Evolutionary conservation across 306 rosid species (phyloP).

Genomic region (Cucurbita moschata): DNA sequence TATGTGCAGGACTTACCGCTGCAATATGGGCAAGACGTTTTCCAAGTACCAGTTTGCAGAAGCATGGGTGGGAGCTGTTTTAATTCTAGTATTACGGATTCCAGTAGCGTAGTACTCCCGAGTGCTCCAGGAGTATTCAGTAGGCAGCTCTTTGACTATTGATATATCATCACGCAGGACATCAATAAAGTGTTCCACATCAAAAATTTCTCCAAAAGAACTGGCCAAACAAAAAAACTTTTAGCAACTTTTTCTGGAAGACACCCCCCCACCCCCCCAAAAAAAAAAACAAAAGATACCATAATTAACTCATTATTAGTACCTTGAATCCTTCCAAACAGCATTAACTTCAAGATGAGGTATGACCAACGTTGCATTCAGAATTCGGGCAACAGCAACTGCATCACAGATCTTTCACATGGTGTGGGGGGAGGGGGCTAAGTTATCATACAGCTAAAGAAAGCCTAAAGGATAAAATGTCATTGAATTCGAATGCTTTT

Average conservation of each 20-base stretch:
- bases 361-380: slow-evolving; percentile 84
- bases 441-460: neutral
- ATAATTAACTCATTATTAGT: slow-evolving; percentile 10
- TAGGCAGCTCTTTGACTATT: slow-evolving; percentile 66
- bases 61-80: slow-evolving; percentile 74
- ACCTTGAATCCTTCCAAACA: slow-evolving; percentile 94
- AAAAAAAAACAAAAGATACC: neutral
- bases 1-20: slow-evolving; percentile 37
- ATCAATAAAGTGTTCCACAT: slow-evolving; percentile 76
- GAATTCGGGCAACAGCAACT: slow-evolving; percentile 86
- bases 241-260: neutral
- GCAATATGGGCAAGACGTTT: slow-evolving; percentile 69
- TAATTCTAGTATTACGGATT: slow-evolving; percentile 69
- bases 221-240: slow-evolving; percentile 28
- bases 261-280: neutral
- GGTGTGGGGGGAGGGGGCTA: neutral
- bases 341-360: slow-evolving; percentile 92
- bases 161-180: slow-evolving; percentile 58
- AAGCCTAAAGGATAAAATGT: neutral
- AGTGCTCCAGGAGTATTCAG: slow-evolving; percentile 71
- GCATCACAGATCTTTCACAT: slow-evolving; percentile 78
- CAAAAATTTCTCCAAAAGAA: slow-evolving; percentile 79
- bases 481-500: neutral
- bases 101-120: slow-evolving; percentile 75
- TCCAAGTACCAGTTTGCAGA: slow-evolving; percentile 81